A percentile compares a stretch with the other conserved stretches of the same genome.
These are phyloP conservation scores for Hygrophoropsis aurantiaca DNA, from an alignment of 768 basidiomycete genomes.

Conservation along the genomic window DNA sequence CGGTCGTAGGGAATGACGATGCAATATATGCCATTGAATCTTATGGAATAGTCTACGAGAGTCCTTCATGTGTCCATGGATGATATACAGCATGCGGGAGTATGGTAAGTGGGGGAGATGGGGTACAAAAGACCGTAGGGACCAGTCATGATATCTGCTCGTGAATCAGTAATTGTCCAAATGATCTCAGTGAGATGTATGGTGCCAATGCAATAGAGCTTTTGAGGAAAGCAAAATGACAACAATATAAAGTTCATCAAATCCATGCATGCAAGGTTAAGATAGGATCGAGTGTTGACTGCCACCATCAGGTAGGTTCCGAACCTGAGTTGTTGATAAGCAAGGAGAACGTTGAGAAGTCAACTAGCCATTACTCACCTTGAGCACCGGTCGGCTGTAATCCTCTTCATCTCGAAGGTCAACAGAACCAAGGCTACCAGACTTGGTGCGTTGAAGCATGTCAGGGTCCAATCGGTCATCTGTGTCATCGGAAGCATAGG, in stretches of 20 bases:
- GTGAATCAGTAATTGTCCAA: constrained; percentile 9
- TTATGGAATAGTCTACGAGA: constrained; percentile 7
- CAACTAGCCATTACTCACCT: constrained; percentile 35
- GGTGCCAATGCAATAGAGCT: not conserved
- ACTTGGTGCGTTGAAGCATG: constrained; percentile 17
- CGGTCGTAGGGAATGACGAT: constrained; percentile 1
- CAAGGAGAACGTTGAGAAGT: not conserved
- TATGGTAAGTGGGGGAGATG: constrained; percentile 9
- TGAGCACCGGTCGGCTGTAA: constrained; percentile 55
- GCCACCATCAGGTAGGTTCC: constrained; percentile 50
- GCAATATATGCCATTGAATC: constrained; percentile 10
- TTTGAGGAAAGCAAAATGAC: constrained; percentile 5
- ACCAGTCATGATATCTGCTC: constrained; percentile 18
- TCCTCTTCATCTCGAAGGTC: constrained; percentile 51
- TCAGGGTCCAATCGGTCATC: constrained; percentile 23
- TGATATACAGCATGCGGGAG: constrained; percentile 13
- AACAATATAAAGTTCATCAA: constrained; percentile 8
- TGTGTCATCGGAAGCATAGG: constrained; percentile 16
- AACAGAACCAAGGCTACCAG: constrained; percentile 17
- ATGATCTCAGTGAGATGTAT: not conserved
- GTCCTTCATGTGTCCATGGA: constrained; percentile 14
- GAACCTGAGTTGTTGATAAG: constrained; percentile 39
- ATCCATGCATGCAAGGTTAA: constrained; percentile 9
- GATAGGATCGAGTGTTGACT: constrained; percentile 28
- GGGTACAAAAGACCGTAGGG: not conserved